Evolutionary conservation across 164 flowering plant genomes (phyloP).

Genomic region (Paratinospora sagittata): DNA sequence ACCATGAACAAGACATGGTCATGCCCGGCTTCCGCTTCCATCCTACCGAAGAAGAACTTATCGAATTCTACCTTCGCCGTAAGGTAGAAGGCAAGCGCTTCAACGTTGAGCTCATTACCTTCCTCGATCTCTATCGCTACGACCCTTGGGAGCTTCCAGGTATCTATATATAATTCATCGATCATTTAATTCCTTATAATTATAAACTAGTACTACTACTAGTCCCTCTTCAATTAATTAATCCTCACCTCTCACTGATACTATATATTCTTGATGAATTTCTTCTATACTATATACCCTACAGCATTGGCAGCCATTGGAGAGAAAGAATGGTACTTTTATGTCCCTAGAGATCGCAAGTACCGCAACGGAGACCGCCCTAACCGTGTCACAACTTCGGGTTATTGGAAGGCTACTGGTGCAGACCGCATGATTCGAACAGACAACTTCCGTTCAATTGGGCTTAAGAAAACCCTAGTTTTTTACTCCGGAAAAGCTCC

Average conservation of each 20-base stretch:
- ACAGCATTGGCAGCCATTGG: slow-evolving; percentile 95
- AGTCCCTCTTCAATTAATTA: neutral
- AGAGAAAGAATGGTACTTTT: slow-evolving; percentile 97
- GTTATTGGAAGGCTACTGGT: slow-evolving; percentile 99
- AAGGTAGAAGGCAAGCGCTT: slow-evolving; percentile 94
- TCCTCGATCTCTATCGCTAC: slow-evolving; percentile 87
- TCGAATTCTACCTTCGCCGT: slow-evolving; percentile 95
- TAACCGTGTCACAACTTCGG: slow-evolving; percentile 89
- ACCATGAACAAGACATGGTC: slow-evolving; percentile 73
- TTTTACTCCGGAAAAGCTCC: slow-evolving; percentile 99
- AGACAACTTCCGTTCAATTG: slow-evolving; percentile 63
- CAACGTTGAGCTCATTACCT: slow-evolving; percentile 91
- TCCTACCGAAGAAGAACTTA: slow-evolving; percentile 96
- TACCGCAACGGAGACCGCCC: slow-evolving; percentile 95
- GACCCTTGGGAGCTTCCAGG: slow-evolving; percentile 99
- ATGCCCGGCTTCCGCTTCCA: slow-evolving; percentile 99
- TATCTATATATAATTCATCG: slow-evolving; percentile 14
- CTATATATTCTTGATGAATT: too few relatives aligned
- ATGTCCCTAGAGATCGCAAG: slow-evolving; percentile 93
- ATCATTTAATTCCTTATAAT: too few relatives aligned
- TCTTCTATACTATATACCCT: too few relatives aligned
- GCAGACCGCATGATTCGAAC: slow-evolving; percentile 87
- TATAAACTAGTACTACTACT: neutral
- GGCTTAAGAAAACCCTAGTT: slow-evolving; percentile 93
- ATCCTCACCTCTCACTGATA: neutral